Conservation (phyloP, 179 eudicot genomes). For the Amaranthus tricolor region DNA sequence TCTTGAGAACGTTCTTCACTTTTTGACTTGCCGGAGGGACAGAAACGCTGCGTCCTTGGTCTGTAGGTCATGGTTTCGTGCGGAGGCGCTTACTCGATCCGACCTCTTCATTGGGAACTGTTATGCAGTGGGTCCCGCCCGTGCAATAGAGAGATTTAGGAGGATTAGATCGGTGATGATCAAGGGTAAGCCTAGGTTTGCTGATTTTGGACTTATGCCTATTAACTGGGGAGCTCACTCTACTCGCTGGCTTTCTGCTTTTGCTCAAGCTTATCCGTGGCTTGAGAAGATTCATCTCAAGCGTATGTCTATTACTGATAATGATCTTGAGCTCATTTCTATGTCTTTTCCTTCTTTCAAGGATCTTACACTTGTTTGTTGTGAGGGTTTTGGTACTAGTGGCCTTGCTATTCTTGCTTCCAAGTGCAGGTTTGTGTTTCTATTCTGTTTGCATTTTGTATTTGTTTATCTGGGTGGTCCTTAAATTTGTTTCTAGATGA, state of each 20-base stretch:
- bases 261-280: constrained; percentile 41
- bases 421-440: constrained; percentile 47
- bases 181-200: constrained; percentile 76
- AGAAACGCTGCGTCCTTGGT: constrained; percentile 66
- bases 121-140: constrained; percentile 50
- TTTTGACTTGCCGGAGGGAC: constrained; percentile 52
- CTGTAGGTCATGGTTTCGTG: constrained; percentile 67
- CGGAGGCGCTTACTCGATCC: constrained; percentile 68
- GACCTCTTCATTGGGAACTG: constrained; percentile 74
- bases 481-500: neutral
- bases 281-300: constrained; percentile 61
- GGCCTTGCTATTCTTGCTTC: constrained; percentile 59
- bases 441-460: neutral
- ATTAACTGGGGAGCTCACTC: constrained; percentile 62
- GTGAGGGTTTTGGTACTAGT: constrained; percentile 67
- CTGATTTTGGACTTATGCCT: constrained; percentile 71
- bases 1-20: constrained; percentile 58
- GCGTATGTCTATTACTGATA: constrained; percentile 60
- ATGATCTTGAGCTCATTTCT: constrained; percentile 48
- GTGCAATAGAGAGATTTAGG: constrained; percentile 50
- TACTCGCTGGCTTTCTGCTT: constrained; percentile 40
- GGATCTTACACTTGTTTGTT: constrained; percentile 66
- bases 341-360: constrained; percentile 38
- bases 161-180: constrained; percentile 39
- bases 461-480: neutral